A percentile compares a stretch with the other conserved stretches of the same genome.
These are phyloP conservation scores for Fusarium napiforme DNA, from an alignment of 2,329 filamentous ascomycete genomes.

Conservation along the genomic window DNA sequence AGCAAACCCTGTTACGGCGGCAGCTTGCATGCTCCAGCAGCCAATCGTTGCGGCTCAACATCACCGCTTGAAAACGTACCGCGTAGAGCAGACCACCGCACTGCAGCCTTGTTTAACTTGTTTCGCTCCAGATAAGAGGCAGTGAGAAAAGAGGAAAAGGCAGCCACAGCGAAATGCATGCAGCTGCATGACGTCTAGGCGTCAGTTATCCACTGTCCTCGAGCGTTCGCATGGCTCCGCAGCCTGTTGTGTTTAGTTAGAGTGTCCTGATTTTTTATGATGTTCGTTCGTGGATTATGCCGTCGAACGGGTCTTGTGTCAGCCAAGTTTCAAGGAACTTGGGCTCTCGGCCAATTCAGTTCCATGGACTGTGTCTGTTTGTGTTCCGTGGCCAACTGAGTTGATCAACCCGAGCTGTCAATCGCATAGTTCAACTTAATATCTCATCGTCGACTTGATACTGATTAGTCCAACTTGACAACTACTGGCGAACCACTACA, in stretches of 20 bases:
- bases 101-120: constrained; percentile 39
- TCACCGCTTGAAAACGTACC: constrained; percentile 14
- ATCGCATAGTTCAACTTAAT: background rate
- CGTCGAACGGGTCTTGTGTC: constrained; percentile 11
- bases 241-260: constrained; percentile 19
- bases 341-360: constrained; percentile 8
- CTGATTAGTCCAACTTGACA: background rate
- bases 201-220: constrained; percentile 1
- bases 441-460: background rate
- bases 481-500: constrained; percentile 20
- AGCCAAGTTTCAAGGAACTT: constrained; percentile 28
- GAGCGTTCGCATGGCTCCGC: constrained; percentile 17
- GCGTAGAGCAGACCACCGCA: constrained; percentile 12
- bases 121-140: constrained; percentile 5
- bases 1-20: constrained; percentile 13
- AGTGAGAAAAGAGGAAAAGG: constrained; percentile 10
- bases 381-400: constrained; percentile 27
- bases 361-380: background rate
- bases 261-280: constrained; percentile 14
- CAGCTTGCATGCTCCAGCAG: constrained; percentile 20
- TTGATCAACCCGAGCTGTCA: background rate
- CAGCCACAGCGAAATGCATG: constrained; percentile 23
- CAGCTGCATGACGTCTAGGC: constrained; percentile 28
- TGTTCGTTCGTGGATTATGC: constrained; percentile 5
- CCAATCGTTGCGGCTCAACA: constrained; percentile 31